Percentiles rank a stretch among this genome's conserved stretches.
Evolutionary conservation across 1,284 basidiomycete genomes (phyloP).

Genomic region (Hemileia vastatrix): DNA sequence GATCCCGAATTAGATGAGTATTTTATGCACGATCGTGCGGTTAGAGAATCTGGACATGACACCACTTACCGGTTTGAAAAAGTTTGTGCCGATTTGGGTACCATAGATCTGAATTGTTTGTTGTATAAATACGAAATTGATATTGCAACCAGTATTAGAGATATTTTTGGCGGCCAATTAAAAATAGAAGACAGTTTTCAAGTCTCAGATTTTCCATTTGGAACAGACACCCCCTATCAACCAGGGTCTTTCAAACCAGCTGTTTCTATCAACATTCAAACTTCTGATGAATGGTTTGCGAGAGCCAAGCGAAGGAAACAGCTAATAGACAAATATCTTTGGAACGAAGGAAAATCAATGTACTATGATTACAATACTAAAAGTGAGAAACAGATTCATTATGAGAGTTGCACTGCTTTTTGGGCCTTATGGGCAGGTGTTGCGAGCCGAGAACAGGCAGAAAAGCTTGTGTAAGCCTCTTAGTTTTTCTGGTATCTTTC

Average conservation of each 20-base stretch:
- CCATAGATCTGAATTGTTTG: constrained; percentile 83
- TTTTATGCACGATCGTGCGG: constrained; percentile 85
- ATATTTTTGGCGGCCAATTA: constrained; percentile 84
- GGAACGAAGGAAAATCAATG: constrained; percentile 89
- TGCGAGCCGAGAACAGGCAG: constrained; percentile 85
- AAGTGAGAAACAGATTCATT: constrained; percentile 76
- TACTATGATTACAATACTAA: constrained; percentile 96
- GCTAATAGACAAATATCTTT: constrained; percentile 81
- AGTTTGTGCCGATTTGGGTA: constrained; percentile 80
- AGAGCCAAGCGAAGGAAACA: constrained; percentile 70
- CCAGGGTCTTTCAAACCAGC: neutral
- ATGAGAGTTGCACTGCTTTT: constrained; percentile 88
- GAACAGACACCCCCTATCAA: constrained; percentile 49
- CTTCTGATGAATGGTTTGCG: constrained; percentile 77
- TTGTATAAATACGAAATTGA: constrained; percentile 57
- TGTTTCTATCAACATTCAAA: constrained; percentile 50
- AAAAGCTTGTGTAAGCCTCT: constrained; percentile 69
- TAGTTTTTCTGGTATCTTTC: neutral
- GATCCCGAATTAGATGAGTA: constrained; percentile 92
- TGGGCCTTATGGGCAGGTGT: constrained; percentile 98
- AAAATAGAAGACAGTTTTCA: constrained; percentile 85
- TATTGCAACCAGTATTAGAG: constrained; percentile 83
- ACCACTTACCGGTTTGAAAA: constrained; percentile 96
- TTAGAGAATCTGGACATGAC: constrained; percentile 63
- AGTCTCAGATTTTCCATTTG: constrained; percentile 80